A percentile compares a stretch with the other conserved stretches of the same genome.
Evolutionary conservation across 306 rosid genomes (phyloP).

Genomic region (Cucurbita ficifolia): DNA sequence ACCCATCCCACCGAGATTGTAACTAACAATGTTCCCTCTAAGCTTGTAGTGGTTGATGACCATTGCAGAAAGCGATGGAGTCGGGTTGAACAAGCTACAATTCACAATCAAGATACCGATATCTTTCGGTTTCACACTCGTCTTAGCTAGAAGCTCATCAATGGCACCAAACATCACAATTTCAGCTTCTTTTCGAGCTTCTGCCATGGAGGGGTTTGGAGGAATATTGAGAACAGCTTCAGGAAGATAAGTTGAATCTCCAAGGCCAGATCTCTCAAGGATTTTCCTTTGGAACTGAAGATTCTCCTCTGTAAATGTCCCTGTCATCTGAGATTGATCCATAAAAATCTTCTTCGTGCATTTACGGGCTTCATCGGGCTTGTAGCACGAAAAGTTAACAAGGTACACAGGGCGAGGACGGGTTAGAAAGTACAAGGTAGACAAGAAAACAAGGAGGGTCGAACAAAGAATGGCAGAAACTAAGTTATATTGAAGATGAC

Average conservation of each 20-base stretch:
- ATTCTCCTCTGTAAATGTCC: slow-evolving; percentile 49
- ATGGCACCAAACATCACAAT: slow-evolving; percentile 80
- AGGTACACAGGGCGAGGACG: slow-evolving; percentile 74
- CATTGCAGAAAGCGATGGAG: slow-evolving; percentile 91
- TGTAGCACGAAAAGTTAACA: slow-evolving; percentile 75
- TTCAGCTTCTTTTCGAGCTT: slow-evolving; percentile 88
- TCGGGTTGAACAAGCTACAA: slow-evolving; percentile 83
- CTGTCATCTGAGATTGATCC: slow-evolving; percentile 51
- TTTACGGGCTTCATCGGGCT: slow-evolving; percentile 55
- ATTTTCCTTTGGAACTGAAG: slow-evolving; percentile 66
- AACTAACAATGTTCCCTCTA: slow-evolving; percentile 64
- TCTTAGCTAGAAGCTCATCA: slow-evolving; percentile 61
- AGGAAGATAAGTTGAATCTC: slow-evolving; percentile 68
- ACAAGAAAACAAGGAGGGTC: slow-evolving; percentile 63
- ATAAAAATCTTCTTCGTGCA: slow-evolving; percentile 67
- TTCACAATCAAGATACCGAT: slow-evolving; percentile 78
- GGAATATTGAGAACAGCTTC: slow-evolving; percentile 81
- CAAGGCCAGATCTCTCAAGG: slow-evolving; percentile 89
- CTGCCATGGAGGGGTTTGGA: slow-evolving; percentile 82
- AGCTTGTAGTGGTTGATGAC: slow-evolving; percentile 76
- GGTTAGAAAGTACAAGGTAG: slow-evolving; percentile 59
- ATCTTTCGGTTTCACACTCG: slow-evolving; percentile 62
- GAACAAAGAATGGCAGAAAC: slow-evolving; percentile 57
- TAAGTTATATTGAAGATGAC: slow-evolving; percentile 60
- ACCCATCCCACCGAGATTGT: slow-evolving; percentile 88